Conservation (phyloP, 805 yeast genomes). For the Limtongozyma cylindracea region DNA sequence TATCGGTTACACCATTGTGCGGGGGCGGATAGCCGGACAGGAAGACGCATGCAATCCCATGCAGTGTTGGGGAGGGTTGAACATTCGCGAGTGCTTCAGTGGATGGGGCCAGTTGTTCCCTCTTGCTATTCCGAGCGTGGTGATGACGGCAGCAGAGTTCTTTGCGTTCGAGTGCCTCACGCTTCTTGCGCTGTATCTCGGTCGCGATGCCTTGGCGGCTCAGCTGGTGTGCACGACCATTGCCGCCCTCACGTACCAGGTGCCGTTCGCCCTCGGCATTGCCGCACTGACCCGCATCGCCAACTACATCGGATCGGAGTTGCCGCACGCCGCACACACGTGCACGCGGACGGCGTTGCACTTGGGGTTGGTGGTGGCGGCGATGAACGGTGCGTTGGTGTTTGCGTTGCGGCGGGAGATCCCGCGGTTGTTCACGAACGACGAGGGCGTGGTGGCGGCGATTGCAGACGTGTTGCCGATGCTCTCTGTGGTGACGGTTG, state of each 20-base stretch:
- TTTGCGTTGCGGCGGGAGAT: constrained; percentile 9
- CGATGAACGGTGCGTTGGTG: constrained; percentile 8
- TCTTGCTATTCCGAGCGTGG: constrained; percentile 26
- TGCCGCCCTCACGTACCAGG: constrained; percentile 19
- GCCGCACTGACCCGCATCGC: constrained; percentile 34
- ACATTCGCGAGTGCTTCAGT: constrained; percentile 3
- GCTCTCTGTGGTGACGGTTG: constrained; percentile 42
- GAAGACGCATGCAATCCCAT: constrained; percentile 21
- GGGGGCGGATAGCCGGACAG: constrained; percentile 14
- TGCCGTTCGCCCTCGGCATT: constrained; percentile 32
- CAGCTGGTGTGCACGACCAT: constrained; percentile 20
- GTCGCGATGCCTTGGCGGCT: constrained; percentile 25
- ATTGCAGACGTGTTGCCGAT: constrained; percentile 30
- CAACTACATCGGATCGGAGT: constrained; percentile 24
- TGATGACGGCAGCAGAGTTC: constrained; percentile 37
- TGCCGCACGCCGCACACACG: constrained; percentile 9
- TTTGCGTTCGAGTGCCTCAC: constrained; percentile 31
- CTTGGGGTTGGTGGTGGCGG: constrained; percentile 11
- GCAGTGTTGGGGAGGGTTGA: constrained; percentile 20
- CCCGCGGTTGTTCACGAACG: constrained; percentile 27
- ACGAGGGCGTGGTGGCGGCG: constrained; percentile 23
- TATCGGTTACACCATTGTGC: constrained; percentile 10
- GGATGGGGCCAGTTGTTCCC: constrained; percentile 13
- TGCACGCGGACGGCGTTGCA: constrained; percentile 11
- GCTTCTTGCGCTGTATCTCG: constrained; percentile 25